Percentiles rank a stretch among this genome's conserved stretches.
Conservation (phyloP, 2,329 filamentous ascomycete species). For the Diaporthe vaccinii region DNA sequence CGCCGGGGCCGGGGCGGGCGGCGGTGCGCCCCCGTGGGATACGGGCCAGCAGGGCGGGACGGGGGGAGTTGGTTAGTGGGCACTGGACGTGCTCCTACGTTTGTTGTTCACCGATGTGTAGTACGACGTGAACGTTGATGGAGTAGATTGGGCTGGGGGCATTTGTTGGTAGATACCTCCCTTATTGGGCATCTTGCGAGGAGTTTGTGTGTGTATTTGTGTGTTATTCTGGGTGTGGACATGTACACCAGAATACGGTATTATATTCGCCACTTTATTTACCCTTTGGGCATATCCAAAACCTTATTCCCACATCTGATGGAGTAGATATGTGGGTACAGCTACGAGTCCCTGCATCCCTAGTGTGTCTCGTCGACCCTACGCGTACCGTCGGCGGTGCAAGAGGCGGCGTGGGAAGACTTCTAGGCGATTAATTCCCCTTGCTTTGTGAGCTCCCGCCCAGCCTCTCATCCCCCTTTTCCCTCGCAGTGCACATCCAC, state of each 20-base stretch:
- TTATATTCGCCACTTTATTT: constrained; percentile 14
- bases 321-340: not conserved
- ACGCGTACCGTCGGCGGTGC: too few relatives aligned
- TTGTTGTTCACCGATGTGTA: not conserved
- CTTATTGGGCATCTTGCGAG: constrained; percentile 23
- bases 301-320: constrained; percentile 1
- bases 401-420: not conserved
- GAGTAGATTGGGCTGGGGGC: not conserved
- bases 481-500: constrained; percentile 33
- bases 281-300: not conserved
- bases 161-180: not conserved
- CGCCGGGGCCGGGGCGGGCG: not conserved
- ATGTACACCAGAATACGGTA: not conserved
- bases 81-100: not conserved
- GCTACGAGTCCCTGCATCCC: not conserved
- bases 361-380: not conserved
- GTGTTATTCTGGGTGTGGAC: not conserved
- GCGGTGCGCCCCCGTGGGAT: not conserved
- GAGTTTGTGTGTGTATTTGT: not conserved
- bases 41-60: constrained; percentile 8
- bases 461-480: constrained; percentile 20
- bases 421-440: not conserved
- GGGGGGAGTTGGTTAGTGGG: not conserved
- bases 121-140: not conserved
- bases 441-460: not conserved